Evolutionary conservation across 2,329 filamentous ascomycete genomes (phyloP), one percentile per base, ranked within the genome.

Genomic region (Knufia fluminis): DNA sequence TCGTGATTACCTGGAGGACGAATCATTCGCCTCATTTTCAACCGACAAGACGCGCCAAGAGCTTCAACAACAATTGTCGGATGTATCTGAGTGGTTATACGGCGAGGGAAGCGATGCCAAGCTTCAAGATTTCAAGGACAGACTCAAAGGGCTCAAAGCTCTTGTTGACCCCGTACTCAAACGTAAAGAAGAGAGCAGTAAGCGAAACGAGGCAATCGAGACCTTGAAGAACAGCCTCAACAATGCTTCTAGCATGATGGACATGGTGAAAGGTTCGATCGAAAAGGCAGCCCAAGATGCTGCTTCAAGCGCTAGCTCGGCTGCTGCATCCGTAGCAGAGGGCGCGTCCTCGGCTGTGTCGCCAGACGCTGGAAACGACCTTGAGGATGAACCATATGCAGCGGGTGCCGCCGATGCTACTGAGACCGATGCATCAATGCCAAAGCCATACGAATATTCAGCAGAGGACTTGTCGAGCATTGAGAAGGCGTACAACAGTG

Each of bases 31-130:
- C 46, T 75, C 75, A 10, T 79, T 77, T 2, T 85, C 89, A 26
- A 91, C 84, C 8, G 71, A 79, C 2, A 75, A 78, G 17, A 78
- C 89, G 62, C 79, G 87, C 41, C 65, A 74, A 4, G 68, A 70
- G n/a, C 75, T 97, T 10, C 77, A 84, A 59, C 72, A 80, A 53
- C 82, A 82, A 61, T 75, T 87, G 33, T 76, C 78, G 53, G 78
- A 79, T 43, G 77, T 81, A 19, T 85, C 86, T 59, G 89, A 95
- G 9, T 98, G 92, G 91, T 80, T 98, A 52, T 92, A 95, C 64
- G 86, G 79, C 14, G 89, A 90, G 41, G 88, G 91, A 49, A 76
- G 78, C 14, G 82, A 89, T 43, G 90, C 92, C 3, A 74, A 78
- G 31, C 82, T 82, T 51, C 80, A 86, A 2, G 80, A 83, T 42